A percentile compares a stretch with the other conserved stretches of the same genome.
Evolutionary conservation across 2,329 filamentous ascomycete genomes (phyloP).

Genomic region (Trichoderma breve): DNA sequence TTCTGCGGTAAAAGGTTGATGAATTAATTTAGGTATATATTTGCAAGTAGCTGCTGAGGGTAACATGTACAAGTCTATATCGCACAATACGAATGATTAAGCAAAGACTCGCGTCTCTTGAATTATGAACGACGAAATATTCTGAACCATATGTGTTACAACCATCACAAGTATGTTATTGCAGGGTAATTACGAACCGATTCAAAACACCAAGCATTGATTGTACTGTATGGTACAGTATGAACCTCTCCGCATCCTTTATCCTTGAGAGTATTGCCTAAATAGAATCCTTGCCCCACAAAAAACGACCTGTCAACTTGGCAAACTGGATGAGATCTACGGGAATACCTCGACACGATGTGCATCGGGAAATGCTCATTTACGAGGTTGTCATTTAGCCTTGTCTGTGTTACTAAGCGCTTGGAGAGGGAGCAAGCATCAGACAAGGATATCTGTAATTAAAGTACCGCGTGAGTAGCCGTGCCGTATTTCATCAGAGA

Average conservation of each 20-base stretch:
- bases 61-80: neutral
- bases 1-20: neutral
- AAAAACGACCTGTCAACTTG: slow-evolving; percentile 6
- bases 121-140: neutral
- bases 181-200: neutral
- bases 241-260: neutral
- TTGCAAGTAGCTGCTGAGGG: neutral
- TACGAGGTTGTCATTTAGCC: neutral
- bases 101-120: neutral
- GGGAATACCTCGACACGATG: slow-evolving; percentile 3
- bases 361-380: neutral
- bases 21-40: neutral
- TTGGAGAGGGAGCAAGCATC: neutral
- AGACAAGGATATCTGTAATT: neutral
- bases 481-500: neutral
- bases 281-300: neutral
- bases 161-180: neutral
- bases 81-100: neutral
- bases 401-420: neutral
- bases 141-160: neutral
- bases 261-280: neutral
- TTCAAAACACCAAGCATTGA: neutral
- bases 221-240: neutral
- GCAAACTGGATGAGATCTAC: neutral
- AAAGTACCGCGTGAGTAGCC: neutral